phyloP scores from a whole-genome alignment of 2,329 filamentous ascomycete species.

The Tolypocladium pustulatum region DNA sequence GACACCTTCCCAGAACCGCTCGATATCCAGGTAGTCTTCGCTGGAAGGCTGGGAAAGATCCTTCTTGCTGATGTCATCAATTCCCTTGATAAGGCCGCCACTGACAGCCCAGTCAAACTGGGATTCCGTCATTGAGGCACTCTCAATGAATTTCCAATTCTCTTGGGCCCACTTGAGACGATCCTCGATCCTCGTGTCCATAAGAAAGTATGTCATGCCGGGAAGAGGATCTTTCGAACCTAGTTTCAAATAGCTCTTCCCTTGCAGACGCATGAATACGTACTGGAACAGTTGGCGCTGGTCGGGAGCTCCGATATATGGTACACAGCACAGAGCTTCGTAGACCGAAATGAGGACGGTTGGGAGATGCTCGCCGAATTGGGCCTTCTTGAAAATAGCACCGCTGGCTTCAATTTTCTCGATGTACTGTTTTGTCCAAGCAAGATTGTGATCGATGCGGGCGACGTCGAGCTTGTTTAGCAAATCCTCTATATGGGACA shows the following conservation, averaged over 20 bases:
- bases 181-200: constrained; percentile 50
- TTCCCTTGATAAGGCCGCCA: constrained; percentile 57
- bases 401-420: constrained; percentile 37
- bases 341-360: constrained; percentile 71
- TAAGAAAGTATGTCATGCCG: constrained; percentile 76
- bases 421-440: constrained; percentile 45
- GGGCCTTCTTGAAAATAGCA: constrained; percentile 33
- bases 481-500: constrained; percentile 41
- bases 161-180: constrained; percentile 26
- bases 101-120: constrained; percentile 86
- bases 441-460: constrained; percentile 49
- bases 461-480: constrained; percentile 50
- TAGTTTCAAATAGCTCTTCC: constrained; percentile 68
- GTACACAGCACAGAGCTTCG: constrained; percentile 76
- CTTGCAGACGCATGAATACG: constrained; percentile 65
- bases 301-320: constrained; percentile 53
- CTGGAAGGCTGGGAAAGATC: constrained; percentile 24
- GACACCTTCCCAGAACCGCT: constrained; percentile 71
- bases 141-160: constrained; percentile 38
- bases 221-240: constrained; percentile 63
- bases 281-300: constrained; percentile 58
- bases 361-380: constrained; percentile 36
- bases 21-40: constrained; percentile 36
- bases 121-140: constrained; percentile 49
- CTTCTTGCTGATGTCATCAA: constrained; percentile 48